Percentiles rank a stretch among this genome's conserved stretches.
Conservation (phyloP, 2,329 filamentous ascomycete species). For the Pseudogymnoascus sp. region DNA sequence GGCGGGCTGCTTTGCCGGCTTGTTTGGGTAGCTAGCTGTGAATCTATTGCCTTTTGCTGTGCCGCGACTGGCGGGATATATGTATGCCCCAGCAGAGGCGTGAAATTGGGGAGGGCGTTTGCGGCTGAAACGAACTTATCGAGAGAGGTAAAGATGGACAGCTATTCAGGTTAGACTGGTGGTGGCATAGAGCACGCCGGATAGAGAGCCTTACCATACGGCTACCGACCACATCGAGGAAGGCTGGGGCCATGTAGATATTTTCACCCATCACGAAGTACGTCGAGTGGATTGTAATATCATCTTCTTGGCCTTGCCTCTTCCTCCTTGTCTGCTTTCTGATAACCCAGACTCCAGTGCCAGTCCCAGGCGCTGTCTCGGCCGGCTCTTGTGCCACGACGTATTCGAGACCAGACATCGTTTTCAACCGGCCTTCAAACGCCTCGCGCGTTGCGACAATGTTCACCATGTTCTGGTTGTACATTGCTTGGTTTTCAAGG, state of each 20-base stretch:
- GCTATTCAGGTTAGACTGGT: constrained; percentile 8
- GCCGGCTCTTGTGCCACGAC: constrained; percentile 59
- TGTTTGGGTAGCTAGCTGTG: constrained; percentile 20
- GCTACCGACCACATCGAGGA: constrained; percentile 52
- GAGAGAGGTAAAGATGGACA: constrained; percentile 24
- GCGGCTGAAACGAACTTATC: constrained; percentile 29
- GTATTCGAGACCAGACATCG: constrained; percentile 61
- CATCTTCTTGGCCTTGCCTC: constrained; percentile 47
- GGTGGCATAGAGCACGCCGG: constrained; percentile 12
- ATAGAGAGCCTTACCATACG: constrained; percentile 44
- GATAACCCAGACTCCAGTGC: constrained; percentile 62
- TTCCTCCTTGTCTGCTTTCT: constrained; percentile 60
- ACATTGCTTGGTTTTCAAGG: constrained; percentile 54
- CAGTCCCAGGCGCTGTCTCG: constrained; percentile 52
- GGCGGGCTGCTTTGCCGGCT: constrained; percentile 38
- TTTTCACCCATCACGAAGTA: constrained; percentile 62
- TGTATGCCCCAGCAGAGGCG: constrained; percentile 42
- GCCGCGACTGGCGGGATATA: constrained; percentile 24
- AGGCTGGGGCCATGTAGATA: constrained; percentile 57
- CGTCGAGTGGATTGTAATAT: constrained; percentile 50
- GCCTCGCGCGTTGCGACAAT: constrained; percentile 54
- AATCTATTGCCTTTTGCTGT: constrained; percentile 18
- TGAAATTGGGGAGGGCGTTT: constrained; percentile 34
- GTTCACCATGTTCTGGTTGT: constrained; percentile 51
- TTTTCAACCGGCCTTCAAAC: constrained; percentile 55